Evolutionary conservation across 106 monocot species (phyloP).

Genomic region (Narthecium ossifragum): DNA sequence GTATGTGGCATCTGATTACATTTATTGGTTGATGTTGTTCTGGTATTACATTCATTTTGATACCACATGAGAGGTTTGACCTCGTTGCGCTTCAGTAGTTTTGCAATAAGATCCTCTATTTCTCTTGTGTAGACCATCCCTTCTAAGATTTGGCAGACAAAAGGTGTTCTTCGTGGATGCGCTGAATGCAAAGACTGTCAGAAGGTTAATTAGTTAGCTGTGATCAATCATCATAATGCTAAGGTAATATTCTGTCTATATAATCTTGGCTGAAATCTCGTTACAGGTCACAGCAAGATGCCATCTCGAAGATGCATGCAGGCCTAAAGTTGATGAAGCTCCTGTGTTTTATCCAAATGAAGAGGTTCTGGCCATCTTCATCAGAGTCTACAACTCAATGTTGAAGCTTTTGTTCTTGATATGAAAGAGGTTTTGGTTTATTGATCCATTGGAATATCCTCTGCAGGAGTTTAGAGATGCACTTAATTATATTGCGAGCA

Average conservation of each 20-base stretch:
- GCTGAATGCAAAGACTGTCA: constrained; percentile 59
- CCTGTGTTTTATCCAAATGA: constrained; percentile 79
- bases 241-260: too few species aligned
- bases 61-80: too few species aligned
- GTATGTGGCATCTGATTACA: too few species aligned
- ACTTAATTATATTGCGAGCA: constrained; percentile 25
- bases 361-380: constrained; percentile 40
- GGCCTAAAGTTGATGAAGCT: constrained; percentile 62
- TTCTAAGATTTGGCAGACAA: constrained; percentile 26
- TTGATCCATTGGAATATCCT: background rate
- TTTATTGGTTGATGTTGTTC: too few species aligned
- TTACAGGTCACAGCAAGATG: constrained; percentile 57
- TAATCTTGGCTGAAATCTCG: constrained; percentile 9
- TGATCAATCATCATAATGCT: too few species aligned
- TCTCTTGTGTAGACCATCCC: constrained; percentile 21
- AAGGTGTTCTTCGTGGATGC: constrained; percentile 79
- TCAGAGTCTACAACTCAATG: too few species aligned
- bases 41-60: too few species aligned
- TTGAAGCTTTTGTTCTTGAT: too few species aligned
- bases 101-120: background rate
- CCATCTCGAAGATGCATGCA: constrained; percentile 53
- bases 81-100: too few species aligned
- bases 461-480: constrained; percentile 34
- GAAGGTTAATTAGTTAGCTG: constrained; percentile 36
- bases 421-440: too few species aligned